Evolutionary conservation across 1,284 basidiomycete species (phyloP).

Genomic region (Trametes pubescens): DNA sequence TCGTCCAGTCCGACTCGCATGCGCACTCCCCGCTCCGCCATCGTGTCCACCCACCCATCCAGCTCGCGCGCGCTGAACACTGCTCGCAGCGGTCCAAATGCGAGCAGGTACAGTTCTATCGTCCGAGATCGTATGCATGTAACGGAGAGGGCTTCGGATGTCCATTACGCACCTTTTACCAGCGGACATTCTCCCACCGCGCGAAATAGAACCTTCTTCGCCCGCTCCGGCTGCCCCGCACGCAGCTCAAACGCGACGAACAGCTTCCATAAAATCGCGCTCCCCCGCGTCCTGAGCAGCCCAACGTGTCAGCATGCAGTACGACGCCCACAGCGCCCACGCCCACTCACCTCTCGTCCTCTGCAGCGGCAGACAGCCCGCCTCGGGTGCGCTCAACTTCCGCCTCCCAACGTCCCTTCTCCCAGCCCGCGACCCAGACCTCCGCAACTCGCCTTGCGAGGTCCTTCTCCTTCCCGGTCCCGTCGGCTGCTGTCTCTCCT

Average conservation of each 20-base stretch:
- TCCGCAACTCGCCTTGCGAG: slow-evolving; percentile 68
- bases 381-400: slow-evolving; percentile 76
- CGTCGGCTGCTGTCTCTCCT: slow-evolving; percentile 48
- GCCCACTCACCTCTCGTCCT: slow-evolving; percentile 59
- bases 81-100: slow-evolving; percentile 78
- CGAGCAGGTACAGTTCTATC: slow-evolving; percentile 85
- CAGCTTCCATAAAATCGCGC: slow-evolving; percentile 79
- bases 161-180: slow-evolving; percentile 67
- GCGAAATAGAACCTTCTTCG: slow-evolving; percentile 82
- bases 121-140: slow-evolving; percentile 21
- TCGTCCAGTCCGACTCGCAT: slow-evolving; percentile 74
- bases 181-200: slow-evolving; percentile 86
- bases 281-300: slow-evolving; percentile 66
- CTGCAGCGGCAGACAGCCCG: slow-evolving; percentile 66
- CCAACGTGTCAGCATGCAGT: slow-evolving; percentile 11
- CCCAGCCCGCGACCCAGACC: slow-evolving; percentile 83
- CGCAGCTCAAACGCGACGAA: slow-evolving; percentile 87
- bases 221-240: slow-evolving; percentile 63
- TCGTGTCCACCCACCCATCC: slow-evolving; percentile 73
- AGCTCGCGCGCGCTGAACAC: slow-evolving; percentile 77
- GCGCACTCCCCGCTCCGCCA: slow-evolving; percentile 85
- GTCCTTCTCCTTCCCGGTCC: slow-evolving; percentile 53
- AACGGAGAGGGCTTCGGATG: slow-evolving; percentile 13
- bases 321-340: slow-evolving; percentile 1
- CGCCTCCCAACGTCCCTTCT: slow-evolving; percentile 69